A percentile compares a stretch with the other conserved stretches of the same genome.
Conservation (phyloP, 192 early-diverging fungal species). For the Rhizophagus prolifer region DNA sequence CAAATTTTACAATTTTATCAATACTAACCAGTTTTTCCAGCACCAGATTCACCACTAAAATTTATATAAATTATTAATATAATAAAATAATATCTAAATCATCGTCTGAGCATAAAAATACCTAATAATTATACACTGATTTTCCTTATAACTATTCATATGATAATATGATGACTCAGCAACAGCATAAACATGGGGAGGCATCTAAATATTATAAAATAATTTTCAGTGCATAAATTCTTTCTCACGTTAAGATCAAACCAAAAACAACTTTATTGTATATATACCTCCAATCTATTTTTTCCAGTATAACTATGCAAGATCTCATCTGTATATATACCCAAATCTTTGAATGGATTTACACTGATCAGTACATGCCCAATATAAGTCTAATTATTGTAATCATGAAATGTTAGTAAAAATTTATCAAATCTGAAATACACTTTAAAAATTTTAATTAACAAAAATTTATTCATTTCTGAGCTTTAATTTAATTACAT, state of each 20-base stretch:
- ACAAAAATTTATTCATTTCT: neutral
- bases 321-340: constrained; percentile 90
- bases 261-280: neutral
- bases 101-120: constrained; percentile 24
- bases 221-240: neutral
- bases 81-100: neutral
- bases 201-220: constrained; percentile 49
- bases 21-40: constrained; percentile 74
- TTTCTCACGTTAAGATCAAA: constrained; percentile 5
- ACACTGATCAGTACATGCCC: constrained; percentile 87
- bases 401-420: neutral
- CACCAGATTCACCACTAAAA: constrained; percentile 85
- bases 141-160: constrained; percentile 98
- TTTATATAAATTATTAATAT: constrained; percentile 7
- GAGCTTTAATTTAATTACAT: constrained; percentile 35
- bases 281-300: constrained; percentile 71
- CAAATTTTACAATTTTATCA: neutral
- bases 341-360: constrained; percentile 95
- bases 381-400: constrained; percentile 80
- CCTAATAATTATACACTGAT: constrained; percentile 98
- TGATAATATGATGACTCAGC: constrained; percentile 88
- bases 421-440: too few species aligned
- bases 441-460: neutral
- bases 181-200: constrained; percentile 98
- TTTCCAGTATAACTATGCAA: constrained; percentile 84